A percentile compares a stretch with the other conserved stretches of the same genome.
Evolutionary conservation across 1,139 yeast genomes (phyloP).

Genomic region (Arxiozyma bovina): DNA sequence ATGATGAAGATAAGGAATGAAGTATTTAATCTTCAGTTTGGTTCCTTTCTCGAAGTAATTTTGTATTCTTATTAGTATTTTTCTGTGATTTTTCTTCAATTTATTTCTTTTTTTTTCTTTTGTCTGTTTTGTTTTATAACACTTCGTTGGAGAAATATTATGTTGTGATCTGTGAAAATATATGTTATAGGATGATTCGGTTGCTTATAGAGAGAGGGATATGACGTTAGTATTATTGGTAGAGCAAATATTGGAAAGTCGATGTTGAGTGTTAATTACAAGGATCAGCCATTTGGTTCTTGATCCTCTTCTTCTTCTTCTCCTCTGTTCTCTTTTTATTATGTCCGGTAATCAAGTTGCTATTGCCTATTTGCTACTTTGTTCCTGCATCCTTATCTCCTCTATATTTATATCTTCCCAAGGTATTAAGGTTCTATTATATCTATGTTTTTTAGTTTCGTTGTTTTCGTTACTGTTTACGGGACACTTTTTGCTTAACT

Average conservation of each 20-base stretch:
- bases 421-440: slow-evolving; percentile 21
- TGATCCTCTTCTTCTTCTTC: neutral
- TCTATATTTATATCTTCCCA: slow-evolving; percentile 20
- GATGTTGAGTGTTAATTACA: neutral
- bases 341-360: neutral
- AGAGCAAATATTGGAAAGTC: neutral
- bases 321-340: too few relatives aligned
- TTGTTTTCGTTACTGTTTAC: slow-evolving; percentile 2
- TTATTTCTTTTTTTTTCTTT: neutral
- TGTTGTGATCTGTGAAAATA: too few relatives aligned
- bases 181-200: neutral
- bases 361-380: neutral
- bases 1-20: neutral
- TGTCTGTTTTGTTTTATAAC: too few relatives aligned
- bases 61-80: neutral
- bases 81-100: neutral
- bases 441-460: slow-evolving; percentile 2
- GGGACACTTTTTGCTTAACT: neutral
- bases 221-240: too few relatives aligned
- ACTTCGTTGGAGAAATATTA: neutral
- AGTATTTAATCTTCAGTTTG: neutral
- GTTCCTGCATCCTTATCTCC: neutral
- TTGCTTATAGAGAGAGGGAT: neutral
- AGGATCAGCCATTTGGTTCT: too few relatives aligned
- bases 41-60: neutral